Evolutionary conservation across 306 rosid genomes (phyloP), one percentile per base, ranked within the genome.

Genomic region (Mimosa bimucronata): DNA sequence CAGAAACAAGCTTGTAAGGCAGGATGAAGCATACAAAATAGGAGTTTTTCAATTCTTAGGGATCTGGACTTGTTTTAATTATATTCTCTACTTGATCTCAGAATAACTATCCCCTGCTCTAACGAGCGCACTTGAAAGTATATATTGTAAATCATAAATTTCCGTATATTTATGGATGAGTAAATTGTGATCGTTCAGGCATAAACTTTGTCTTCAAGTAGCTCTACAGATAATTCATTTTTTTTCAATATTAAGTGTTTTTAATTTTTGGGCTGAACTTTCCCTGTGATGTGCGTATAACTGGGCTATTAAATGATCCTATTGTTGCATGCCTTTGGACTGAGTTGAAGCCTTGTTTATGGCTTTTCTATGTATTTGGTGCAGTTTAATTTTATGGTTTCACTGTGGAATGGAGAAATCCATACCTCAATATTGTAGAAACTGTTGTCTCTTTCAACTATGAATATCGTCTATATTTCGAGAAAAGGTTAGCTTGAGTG

Each of bases 121-220:
- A 53, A 68, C 23, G 23, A 4, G 18, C 21, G 73, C 50, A 40
- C 53, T 40, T 68, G 19, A 12, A 40, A 38, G 40, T 37, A 16
- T 67, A 38, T 40, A 67, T n/a, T 57, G 26, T 21, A 40, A 21
- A 66, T 42, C 46, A 1, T 37, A n/a, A 25, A 74, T 45, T 45
- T 61, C n/a, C 45, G 61, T 26, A 29, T 46, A 11, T 44, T 52
- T 9, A 30, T 52, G 38, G n/a, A 66, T 65, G 53, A 66, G 71
- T 48, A 41, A 34, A 19, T 52, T 45, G 60, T 64, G 69, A 21
- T 30, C 9, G 46, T 66, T 82, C 65, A 29, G 71, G 48, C 55
- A 62, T 50, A 14, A 57, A 67, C 40, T 60, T 72, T 62, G 79
- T 78, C 25, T 65, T 45, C n/a, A 38, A 25, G 15, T 48, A 71